Base-by-base conservation (phyloP, 139 green algal species). In the Spirogloea muscicola region DNA sequence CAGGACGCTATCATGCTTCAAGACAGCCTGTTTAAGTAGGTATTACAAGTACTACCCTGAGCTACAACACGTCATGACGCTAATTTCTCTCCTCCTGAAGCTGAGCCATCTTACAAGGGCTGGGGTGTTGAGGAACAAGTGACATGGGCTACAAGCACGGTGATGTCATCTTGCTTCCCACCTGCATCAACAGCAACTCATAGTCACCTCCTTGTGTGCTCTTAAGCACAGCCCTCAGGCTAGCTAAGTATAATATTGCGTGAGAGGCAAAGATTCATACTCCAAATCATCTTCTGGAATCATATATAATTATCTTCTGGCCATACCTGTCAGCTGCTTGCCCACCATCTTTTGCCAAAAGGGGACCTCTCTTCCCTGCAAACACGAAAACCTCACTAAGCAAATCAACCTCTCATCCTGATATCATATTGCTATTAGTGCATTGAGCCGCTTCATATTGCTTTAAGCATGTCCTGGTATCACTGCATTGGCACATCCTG, bases 91-190 rank as follows among this genome's bases (percentile, higher is more conserved):
- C n/a, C n/a, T n/a, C n/a, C n/a, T n/a, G n/a, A n/a, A n/a, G n/a
- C n/a, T n/a, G n/a, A n/a, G n/a, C n/a, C n/a, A n/a, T n/a, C n/a
- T n/a, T n/a, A n/a, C n/a, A n/a, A n/a, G n/a, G n/a, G n/a, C n/a
- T n/a, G n/a, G n/a, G n/a, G n/a, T n/a, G n/a, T n/a, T n/a, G n/a
- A n/a, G n/a, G n/a, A n/a, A n/a, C n/a, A n/a, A n/a, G n/a, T n/a
- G n/a, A 78, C 58, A 13, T 60, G n/a, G 4, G 70, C 57, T 41
- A 87, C 78, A 9, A 85, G 67, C 7, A 87, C 77, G 2, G 82
- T 87, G 62, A 88, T 80, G 69, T 88, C 84, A 64, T 88, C 84
- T 41, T 80, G 46, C 64, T 88, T 88, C 16, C 84, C 84, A 6
- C 84, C 83, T 74, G 52, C 21, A 21, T 55, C 21, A 55, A 55